Evolutionary conservation across 805 yeast species (phyloP).

Genomic region (Candida palmyrensis): DNA sequence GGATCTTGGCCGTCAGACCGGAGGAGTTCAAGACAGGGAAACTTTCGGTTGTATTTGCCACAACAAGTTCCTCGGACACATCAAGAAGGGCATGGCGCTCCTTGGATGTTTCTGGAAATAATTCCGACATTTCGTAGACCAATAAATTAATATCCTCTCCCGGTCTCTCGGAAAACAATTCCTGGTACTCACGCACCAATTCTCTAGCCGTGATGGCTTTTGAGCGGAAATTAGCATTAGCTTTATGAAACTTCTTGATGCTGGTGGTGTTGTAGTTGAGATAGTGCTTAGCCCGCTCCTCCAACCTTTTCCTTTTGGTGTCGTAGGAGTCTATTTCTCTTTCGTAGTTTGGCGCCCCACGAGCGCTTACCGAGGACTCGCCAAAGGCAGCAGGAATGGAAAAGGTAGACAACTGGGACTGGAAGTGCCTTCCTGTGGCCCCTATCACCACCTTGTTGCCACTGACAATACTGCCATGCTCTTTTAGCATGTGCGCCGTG

Average conservation of each 20-base stretch:
- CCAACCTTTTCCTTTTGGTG: conserved; percentile 57
- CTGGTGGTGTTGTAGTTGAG: conserved; percentile 47
- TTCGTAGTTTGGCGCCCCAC: conserved; percentile 10
- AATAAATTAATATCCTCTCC: conserved; percentile 51
- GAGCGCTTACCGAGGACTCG: conserved; percentile 14
- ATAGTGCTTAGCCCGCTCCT: conserved; percentile 82
- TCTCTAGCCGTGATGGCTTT: conserved; percentile 44
- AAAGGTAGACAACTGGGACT: conserved; percentile 63
- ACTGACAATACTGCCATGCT: conserved; percentile 59
- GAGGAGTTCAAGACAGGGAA: conserved; percentile 46
- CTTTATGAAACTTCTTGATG: conserved; percentile 43
- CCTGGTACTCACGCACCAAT: conserved; percentile 40
- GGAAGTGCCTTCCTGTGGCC: conserved; percentile 36
- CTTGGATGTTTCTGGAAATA: conserved; percentile 43
- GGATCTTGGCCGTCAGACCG: conserved; percentile 9
- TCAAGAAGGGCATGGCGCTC: neutral
- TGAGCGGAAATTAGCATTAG: conserved; percentile 45
- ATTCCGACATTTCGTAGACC: conserved; percentile 55
- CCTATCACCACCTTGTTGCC: conserved; percentile 41
- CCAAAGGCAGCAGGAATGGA: conserved; percentile 11
- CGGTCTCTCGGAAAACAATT: conserved; percentile 39
- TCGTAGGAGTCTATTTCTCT: conserved; percentile 39
- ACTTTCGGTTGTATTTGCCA: conserved; percentile 16
- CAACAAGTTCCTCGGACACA: conserved; percentile 33
- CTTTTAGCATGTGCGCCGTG: conserved; percentile 80